Evolutionary conservation across 1,284 basidiomycete species (phyloP), one percentile per base, ranked within the genome.

Genomic region (Cutaneotrichosporon mucoides): DNA sequence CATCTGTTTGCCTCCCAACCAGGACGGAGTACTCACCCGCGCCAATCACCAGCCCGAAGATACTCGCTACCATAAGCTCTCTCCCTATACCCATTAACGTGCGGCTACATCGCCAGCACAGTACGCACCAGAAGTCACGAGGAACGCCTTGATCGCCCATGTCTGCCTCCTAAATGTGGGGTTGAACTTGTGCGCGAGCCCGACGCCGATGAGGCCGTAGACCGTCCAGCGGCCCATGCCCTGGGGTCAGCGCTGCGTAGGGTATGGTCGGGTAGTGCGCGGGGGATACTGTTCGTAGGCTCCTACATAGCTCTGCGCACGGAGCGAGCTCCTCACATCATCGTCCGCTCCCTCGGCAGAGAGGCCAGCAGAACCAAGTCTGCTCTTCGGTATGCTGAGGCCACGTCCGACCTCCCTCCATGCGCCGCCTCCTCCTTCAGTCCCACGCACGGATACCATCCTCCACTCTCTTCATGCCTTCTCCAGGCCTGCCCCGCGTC

Each of bases 141-240:
- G 75, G 74, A 90, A 91, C 1, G 82, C 85, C 76, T 93, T 93
- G 80, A 91, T 85, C 2, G 87, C 84, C 43, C 90, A 81, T 1
- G 89, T 88, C 75, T 92, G 90, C 51, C 69, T 89, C 88, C 86
- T 81, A 75, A 92, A 92, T 15, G 81, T 64, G n/a, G 89, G 89
- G 85, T 86, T 91, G 40, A 83, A 80, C 70, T 84, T 82, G 72
- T 92, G 88, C n/a, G 81, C 85, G 49, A 90, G 73, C 34, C 85
- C 82, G 36, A 84, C 82, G 36, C 85, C 76, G 35, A 87, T 83
- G 13, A 85, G 66, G 2, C 89, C 88, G 57, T 87, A 71, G 10
- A 78, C 69, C 5, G 82, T 83, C 68, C 79, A 82, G 67, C 78
- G 79, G 42, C 81, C 74, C 54, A 84, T 86, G 52, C 87, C 87